Evolutionary conservation across 495 filamentous ascomycete genomes (phyloP).

Genomic region (Penicillium waksmanii): DNA sequence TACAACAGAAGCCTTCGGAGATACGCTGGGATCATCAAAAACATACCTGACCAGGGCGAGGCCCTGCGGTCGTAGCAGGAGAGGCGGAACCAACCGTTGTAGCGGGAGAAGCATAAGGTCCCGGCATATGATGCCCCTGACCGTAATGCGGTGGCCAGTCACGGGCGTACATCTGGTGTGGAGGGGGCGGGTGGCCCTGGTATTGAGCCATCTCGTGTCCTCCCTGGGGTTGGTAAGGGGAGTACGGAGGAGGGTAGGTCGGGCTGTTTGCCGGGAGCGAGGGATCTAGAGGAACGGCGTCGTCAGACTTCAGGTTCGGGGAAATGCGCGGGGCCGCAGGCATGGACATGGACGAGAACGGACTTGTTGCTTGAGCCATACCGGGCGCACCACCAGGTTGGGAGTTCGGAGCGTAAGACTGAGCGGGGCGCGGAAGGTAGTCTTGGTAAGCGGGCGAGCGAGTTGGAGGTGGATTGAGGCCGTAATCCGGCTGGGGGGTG

Average conservation of each 20-base stretch:
- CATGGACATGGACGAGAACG: slow-evolving; percentile 80
- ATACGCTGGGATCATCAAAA: slow-evolving; percentile 45
- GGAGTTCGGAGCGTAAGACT: slow-evolving; percentile 73
- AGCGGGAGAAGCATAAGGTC: slow-evolving; percentile 63
- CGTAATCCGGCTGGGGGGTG: slow-evolving; percentile 88
- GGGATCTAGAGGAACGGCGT: slow-evolving; percentile 98
- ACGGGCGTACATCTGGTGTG: slow-evolving; percentile 72
- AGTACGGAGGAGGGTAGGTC: slow-evolving; percentile 82
- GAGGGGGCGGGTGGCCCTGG: slow-evolving; percentile 58
- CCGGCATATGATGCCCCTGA: slow-evolving; percentile 64
- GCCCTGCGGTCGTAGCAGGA: slow-evolving; percentile 61
- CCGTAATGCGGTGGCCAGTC: slow-evolving; percentile 82
- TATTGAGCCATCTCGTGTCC: slow-evolving; percentile 79
- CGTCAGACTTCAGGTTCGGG: slow-evolving; percentile 85
- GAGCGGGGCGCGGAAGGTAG: slow-evolving; percentile 62
- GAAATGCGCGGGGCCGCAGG: slow-evolving; percentile 65
- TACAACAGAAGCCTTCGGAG: slow-evolving; percentile 37
- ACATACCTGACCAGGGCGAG: slow-evolving; percentile 76
- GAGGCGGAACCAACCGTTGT: slow-evolving; percentile 62
- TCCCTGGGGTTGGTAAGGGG: slow-evolving; percentile 79
- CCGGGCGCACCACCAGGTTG: slow-evolving; percentile 76
- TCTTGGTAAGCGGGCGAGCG: slow-evolving; percentile 81
- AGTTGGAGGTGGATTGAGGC: slow-evolving; percentile 69
- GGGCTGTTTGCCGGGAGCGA: slow-evolving; percentile 92
- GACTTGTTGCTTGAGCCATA: slow-evolving; percentile 98